Evolutionary conservation across 2,329 filamentous ascomycete genomes (phyloP).

Genomic region (Ramularia collo-cygni): DNA sequence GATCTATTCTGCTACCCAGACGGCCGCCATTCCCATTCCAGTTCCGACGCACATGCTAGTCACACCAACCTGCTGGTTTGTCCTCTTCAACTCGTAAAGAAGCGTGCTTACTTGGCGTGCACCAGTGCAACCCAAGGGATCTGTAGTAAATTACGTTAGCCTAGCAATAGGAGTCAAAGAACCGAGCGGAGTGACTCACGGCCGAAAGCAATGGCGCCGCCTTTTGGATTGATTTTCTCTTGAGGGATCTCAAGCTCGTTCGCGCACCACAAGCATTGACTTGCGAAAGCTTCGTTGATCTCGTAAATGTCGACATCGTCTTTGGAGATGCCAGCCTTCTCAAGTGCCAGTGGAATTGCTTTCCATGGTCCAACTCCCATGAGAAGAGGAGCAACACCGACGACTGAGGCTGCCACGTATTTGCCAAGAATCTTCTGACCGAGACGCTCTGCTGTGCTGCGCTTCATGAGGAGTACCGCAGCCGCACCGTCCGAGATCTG

Average conservation of each 20-base stretch:
- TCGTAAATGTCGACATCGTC: slow-evolving; percentile 96
- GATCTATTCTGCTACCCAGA: slow-evolving; percentile 94
- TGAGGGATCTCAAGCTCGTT: slow-evolving; percentile 75
- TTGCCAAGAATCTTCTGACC: slow-evolving; percentile 88
- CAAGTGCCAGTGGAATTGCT: slow-evolving; percentile 85
- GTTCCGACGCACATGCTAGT: slow-evolving; percentile 97
- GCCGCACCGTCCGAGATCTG: slow-evolving; percentile 96
- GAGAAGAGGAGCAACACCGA: slow-evolving; percentile 83
- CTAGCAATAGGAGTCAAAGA: too few species aligned
- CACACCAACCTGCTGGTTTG: slow-evolving; percentile 75
- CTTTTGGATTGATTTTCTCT: slow-evolving; percentile 95
- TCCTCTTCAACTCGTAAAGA: slow-evolving; percentile 81
- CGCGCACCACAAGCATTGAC: slow-evolving; percentile 88
- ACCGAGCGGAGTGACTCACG: too few species aligned
- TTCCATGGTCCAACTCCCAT: slow-evolving; percentile 97
- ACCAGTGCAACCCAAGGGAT: slow-evolving; percentile 83
- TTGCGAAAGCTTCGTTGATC: slow-evolving; percentile 98
- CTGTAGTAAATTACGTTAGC: too few species aligned
- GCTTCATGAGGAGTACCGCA: slow-evolving; percentile 92
- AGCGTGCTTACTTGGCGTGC: slow-evolving; percentile 89
- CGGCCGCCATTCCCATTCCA: slow-evolving; percentile 94
- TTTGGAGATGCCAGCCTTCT: slow-evolving; percentile 76
- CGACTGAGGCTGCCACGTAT: slow-evolving; percentile 76
- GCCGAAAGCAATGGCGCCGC: slow-evolving; percentile 86
- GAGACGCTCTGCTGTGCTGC: slow-evolving; percentile 78